Conservation (phyloP, 805 yeast species). For the Saccharomycopsis synnaedendra region DNA sequence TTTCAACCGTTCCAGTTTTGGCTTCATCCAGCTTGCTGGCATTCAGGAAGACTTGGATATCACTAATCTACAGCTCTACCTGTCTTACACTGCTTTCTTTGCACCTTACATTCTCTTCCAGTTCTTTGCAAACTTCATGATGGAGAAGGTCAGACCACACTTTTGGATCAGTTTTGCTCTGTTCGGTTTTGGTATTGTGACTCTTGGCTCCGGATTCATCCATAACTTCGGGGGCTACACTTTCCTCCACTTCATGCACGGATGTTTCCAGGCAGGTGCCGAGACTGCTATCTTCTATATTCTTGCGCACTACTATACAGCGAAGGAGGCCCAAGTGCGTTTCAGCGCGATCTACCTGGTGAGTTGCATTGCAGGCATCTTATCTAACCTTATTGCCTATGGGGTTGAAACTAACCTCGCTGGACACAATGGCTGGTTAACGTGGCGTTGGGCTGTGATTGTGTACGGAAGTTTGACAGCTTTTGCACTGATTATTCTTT, state of each 20-base stretch:
- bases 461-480: conserved; percentile 32
- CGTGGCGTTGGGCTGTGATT: conserved; percentile 43
- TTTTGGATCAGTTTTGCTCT: conserved; percentile 51
- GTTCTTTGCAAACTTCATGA: conserved; percentile 47
- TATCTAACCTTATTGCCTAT: conserved; percentile 62
- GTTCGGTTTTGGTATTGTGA: conserved; percentile 47
- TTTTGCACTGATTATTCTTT: conserved; percentile 22
- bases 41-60: conserved; percentile 40
- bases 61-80: conserved; percentile 37
- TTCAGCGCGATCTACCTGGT: conserved; percentile 56
- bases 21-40: conserved; percentile 62
- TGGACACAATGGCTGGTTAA: conserved; percentile 29
- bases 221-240: conserved; percentile 44
- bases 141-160: conserved; percentile 52
- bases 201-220: conserved; percentile 55
- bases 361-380: conserved; percentile 67
- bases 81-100: conserved; percentile 36
- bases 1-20: conserved; percentile 63
- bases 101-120: conserved; percentile 53
- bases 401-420: conserved; percentile 43
- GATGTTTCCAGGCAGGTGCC: conserved; percentile 58
- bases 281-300: conserved; percentile 70
- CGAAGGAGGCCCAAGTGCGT: conserved; percentile 55
- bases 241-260: conserved; percentile 53
- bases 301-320: conserved; percentile 38